Conservation (phyloP, 2,329 filamentous ascomycete genomes). For the Cercospora sp. region DNA sequence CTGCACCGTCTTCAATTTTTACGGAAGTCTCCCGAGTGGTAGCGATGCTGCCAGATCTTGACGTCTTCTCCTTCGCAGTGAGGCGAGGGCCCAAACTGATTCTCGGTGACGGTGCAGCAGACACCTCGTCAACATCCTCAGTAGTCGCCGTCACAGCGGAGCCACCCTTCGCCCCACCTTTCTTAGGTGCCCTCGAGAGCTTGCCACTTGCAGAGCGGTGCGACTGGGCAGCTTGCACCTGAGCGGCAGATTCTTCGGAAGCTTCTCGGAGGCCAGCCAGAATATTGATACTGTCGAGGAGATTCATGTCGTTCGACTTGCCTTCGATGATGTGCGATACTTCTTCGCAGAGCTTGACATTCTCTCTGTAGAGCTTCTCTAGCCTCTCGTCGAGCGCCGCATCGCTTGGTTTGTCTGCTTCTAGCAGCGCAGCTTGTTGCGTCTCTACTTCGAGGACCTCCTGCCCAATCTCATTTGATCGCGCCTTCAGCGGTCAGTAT, state of each 20-base stretch:
- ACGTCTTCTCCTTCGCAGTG: slow-evolving; percentile 40
- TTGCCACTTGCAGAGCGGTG: slow-evolving; percentile 33
- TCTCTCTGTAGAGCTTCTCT: slow-evolving; percentile 49
- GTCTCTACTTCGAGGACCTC: slow-evolving; percentile 41
- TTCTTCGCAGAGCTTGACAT: slow-evolving; percentile 51
- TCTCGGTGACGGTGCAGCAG: slow-evolving; percentile 38
- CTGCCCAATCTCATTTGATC: slow-evolving; percentile 39
- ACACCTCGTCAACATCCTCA: slow-evolving; percentile 35
- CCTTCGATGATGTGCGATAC: slow-evolving; percentile 47
- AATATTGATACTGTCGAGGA: slow-evolving; percentile 47
- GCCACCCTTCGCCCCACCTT: slow-evolving; percentile 26
- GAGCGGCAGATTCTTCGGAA: slow-evolving; percentile 45
- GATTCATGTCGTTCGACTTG: slow-evolving; percentile 45
- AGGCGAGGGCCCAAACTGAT: slow-evolving; percentile 32
- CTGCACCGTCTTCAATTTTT: slow-evolving; percentile 51
- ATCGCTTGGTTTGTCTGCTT: slow-evolving; percentile 34
- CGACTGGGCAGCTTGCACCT: slow-evolving; percentile 32
- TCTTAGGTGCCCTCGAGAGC: slow-evolving; percentile 31
- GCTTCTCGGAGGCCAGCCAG: slow-evolving; percentile 50
- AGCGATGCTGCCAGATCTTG: slow-evolving; percentile 46
- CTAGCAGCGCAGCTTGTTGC: slow-evolving; percentile 37
- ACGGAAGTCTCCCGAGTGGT: slow-evolving; percentile 51
- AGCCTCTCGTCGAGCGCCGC: slow-evolving; percentile 48
- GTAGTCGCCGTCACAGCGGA: slow-evolving; percentile 29
- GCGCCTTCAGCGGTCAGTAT: slow-evolving; percentile 23